A percentile compares a stretch with the other conserved stretches of the same genome.
Conservation (phyloP, 2,329 filamentous ascomycete genomes). For the Fusarium oligoseptatum region DNA sequence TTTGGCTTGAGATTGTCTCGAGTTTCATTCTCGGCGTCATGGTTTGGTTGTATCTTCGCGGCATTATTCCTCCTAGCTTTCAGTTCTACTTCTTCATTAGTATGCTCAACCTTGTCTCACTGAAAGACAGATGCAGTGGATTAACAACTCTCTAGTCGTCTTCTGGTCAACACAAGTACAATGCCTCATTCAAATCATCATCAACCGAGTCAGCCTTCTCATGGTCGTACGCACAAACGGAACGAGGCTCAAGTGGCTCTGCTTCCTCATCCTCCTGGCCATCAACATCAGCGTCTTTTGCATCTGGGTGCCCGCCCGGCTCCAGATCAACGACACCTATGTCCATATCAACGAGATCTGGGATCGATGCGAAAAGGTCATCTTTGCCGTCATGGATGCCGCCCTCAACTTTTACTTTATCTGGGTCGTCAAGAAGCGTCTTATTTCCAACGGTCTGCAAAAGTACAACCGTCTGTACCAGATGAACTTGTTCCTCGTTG, state of each 20-base stretch:
- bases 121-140: neutral
- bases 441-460: slow-evolving; percentile 61
- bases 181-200: slow-evolving; percentile 65
- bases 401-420: slow-evolving; percentile 62
- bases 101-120: slow-evolving; percentile 14
- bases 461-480: slow-evolving; percentile 63
- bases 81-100: slow-evolving; percentile 43
- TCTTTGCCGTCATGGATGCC: slow-evolving; percentile 62
- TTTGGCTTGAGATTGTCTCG: slow-evolving; percentile 41
- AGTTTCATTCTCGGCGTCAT: slow-evolving; percentile 39
- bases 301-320: slow-evolving; percentile 64
- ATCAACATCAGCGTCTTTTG: slow-evolving; percentile 64
- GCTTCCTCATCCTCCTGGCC: slow-evolving; percentile 55
- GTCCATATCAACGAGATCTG: slow-evolving; percentile 60
- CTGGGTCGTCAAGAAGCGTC: slow-evolving; percentile 56
- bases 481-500: slow-evolving; percentile 47
- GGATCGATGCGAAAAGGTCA: slow-evolving; percentile 63
- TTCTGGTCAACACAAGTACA: slow-evolving; percentile 54
- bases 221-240: slow-evolving; percentile 52
- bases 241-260: slow-evolving; percentile 57
- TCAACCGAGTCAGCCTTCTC: slow-evolving; percentile 63
- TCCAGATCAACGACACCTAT: slow-evolving; percentile 54
- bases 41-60: slow-evolving; percentile 39
- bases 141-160: slow-evolving; percentile 37
- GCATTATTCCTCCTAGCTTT: slow-evolving; percentile 48